Conservation (phyloP, 1,139 yeast genomes). For the Ogataea hybrid region DNA sequence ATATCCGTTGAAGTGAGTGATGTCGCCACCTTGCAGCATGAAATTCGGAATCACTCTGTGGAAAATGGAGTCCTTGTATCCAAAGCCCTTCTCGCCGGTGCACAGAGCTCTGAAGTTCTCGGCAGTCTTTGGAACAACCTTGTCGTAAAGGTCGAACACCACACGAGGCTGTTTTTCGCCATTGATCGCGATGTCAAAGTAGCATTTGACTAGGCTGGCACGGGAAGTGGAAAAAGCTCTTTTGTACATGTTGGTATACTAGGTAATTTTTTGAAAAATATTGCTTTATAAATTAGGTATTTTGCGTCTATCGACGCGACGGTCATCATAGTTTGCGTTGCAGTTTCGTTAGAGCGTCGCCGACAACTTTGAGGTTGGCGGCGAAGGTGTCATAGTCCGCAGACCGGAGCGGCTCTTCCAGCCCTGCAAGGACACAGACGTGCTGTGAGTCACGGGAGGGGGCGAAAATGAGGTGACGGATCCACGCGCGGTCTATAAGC, state of each 20-base stretch:
- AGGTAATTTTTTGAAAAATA: not conserved
- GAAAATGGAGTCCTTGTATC: conserved; percentile 59
- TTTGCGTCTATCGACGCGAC: conserved; percentile 12
- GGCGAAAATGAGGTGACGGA: conserved; percentile 43
- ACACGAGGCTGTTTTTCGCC: conserved; percentile 43
- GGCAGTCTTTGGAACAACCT: conserved; percentile 61
- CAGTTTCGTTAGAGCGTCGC: conserved; percentile 8
- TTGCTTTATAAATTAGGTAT: not conserved
- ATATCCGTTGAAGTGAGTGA: conserved; percentile 34
- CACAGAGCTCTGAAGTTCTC: conserved; percentile 64
- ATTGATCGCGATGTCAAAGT: conserved; percentile 73
- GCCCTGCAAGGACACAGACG: conserved; percentile 38
- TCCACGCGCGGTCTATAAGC: conserved; percentile 37
- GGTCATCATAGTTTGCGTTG: conserved; percentile 2
- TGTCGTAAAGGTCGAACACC: conserved; percentile 48
- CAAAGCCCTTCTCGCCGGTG: conserved; percentile 64
- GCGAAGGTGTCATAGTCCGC: conserved; percentile 13
- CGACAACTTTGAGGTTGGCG: not conserved
- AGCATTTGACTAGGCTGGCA: conserved; percentile 47
- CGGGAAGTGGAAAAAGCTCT: conserved; percentile 41
- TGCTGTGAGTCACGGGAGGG: conserved; percentile 36
- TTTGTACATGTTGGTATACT: conserved; percentile 25
- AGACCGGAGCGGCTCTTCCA: conserved; percentile 36
- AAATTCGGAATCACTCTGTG: conserved; percentile 47
- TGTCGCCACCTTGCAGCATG: conserved; percentile 45